A percentile compares a stretch with the other conserved stretches of the same genome.
These are phyloP conservation scores for Singerocomus rubriflavus DNA, from an alignment of 1,284 basidiomycete species.

Conservation along the genomic window DNA sequence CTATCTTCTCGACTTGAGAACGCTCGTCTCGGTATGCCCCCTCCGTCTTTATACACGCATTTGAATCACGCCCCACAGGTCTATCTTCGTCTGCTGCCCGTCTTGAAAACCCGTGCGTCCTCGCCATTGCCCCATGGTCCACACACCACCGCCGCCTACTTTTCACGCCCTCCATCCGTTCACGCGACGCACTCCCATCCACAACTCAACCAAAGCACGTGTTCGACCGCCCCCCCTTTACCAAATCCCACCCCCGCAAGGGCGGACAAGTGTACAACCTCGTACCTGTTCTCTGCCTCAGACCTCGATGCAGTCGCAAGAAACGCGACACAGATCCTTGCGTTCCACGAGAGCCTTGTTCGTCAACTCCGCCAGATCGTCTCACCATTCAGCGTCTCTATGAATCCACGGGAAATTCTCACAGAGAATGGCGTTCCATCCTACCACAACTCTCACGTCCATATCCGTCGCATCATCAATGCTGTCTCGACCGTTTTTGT, in stretches of 20 bases:
- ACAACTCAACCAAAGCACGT: conserved; percentile 10
- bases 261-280: conserved; percentile 36
- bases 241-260: conserved; percentile 23
- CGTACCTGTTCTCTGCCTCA: conserved; percentile 49
- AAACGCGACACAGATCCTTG: conserved; percentile 73
- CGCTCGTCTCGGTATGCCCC: conserved; percentile 61
- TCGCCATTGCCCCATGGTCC: conserved; percentile 32
- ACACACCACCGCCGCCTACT: conserved; percentile 39
- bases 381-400: conserved; percentile 47
- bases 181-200: conserved; percentile 27
- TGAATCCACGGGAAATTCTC: conserved; percentile 27
- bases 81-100: conserved; percentile 30
- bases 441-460: conserved; percentile 1
- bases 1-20: conserved; percentile 75
- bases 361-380: conserved; percentile 56
- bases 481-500: conserved; percentile 62
- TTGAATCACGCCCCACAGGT: conserved; percentile 32
- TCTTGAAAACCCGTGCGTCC: conserved; percentile 36
- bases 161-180: conserved; percentile 34
- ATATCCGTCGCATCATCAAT: conserved; percentile 46
- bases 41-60: neutral
- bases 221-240: neutral
- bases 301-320: conserved; percentile 62
- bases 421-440: conserved; percentile 11
- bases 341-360: conserved; percentile 71